A percentile compares a stretch with the other conserved stretches of the same genome.
Evolutionary conservation across 1,284 basidiomycete genomes (phyloP).

Genomic region (Leccinum brunneo-olivaceum): DNA sequence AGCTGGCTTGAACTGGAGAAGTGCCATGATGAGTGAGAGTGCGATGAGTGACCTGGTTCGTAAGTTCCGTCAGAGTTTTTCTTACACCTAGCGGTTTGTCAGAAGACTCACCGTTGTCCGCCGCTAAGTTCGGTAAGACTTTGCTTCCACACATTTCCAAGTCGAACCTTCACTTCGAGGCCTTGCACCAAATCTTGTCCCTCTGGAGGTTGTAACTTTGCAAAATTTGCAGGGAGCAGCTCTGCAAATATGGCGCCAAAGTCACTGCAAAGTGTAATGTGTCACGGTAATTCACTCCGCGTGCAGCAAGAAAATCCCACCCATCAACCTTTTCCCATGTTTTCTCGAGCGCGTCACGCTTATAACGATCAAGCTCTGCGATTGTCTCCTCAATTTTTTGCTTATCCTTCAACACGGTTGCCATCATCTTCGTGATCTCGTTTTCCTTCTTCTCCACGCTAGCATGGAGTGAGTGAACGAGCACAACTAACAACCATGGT

Average conservation of each 20-base stretch:
- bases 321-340: constrained; percentile 95
- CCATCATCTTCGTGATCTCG: constrained; percentile 82
- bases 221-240: constrained; percentile 93
- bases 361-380: constrained; percentile 88
- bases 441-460: constrained; percentile 95
- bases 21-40: constrained; percentile 94
- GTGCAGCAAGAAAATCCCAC: constrained; percentile 40
- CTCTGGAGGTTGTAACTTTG: constrained; percentile 91
- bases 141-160: constrained; percentile 96
- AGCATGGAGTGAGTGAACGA: constrained; percentile 4
- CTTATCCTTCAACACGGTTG: constrained; percentile 89
- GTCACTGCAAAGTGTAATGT: constrained; percentile 49
- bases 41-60: constrained; percentile 83
- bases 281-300: background rate
- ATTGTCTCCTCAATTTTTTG: constrained; percentile 95
- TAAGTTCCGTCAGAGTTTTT: constrained; percentile 2
- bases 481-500: background rate
- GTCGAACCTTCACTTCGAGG: constrained; percentile 92
- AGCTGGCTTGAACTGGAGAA: constrained; percentile 98
- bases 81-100: background rate
- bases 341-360: constrained; percentile 86
- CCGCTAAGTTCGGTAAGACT: constrained; percentile 95
- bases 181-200: constrained; percentile 91
- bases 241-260: constrained; percentile 97
- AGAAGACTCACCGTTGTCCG: constrained; percentile 77